Conservation (phyloP, 768 basidiomycete species). For the Hericium erinaceus region DNA sequence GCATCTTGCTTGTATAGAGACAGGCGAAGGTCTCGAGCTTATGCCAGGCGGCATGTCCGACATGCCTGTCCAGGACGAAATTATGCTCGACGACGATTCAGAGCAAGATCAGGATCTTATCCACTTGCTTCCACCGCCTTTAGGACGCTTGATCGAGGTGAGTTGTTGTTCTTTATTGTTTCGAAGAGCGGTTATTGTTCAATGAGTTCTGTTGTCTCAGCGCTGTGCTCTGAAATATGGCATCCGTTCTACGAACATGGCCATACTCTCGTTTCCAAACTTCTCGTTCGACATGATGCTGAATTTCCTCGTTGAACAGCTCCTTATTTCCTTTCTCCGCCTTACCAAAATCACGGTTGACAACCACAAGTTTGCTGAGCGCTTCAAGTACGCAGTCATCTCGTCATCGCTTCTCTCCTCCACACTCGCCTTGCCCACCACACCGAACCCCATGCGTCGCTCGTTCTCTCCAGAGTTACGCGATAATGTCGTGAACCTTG, state of each 20-base stretch:
- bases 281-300: background rate
- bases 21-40: constrained; percentile 11
- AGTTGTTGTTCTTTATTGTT: background rate
- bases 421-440: constrained; percentile 7
- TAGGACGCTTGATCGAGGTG: background rate
- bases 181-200: too few relatives aligned
- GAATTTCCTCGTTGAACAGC: constrained; percentile 4
- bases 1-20: constrained; percentile 4
- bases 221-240: too few relatives aligned
- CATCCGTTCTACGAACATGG: background rate
- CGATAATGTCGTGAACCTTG: background rate
- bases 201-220: too few relatives aligned
- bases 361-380: constrained; percentile 10
- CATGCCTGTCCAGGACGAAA: constrained; percentile 1
- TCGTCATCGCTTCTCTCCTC: constrained; percentile 15
- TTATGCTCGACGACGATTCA: background rate
- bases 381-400: constrained; percentile 15
- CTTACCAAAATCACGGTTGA: constrained; percentile 4
- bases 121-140: constrained; percentile 6
- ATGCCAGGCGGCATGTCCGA: constrained; percentile 14
- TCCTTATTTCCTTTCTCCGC: background rate
- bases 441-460: background rate
- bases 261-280: background rate
- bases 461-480: background rate
- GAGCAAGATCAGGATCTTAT: constrained; percentile 7